Percentiles rank a stretch among this genome's conserved stretches.
Conservation (phyloP, 2,329 filamentous ascomycete species). For the Eutypella sp. region DNA sequence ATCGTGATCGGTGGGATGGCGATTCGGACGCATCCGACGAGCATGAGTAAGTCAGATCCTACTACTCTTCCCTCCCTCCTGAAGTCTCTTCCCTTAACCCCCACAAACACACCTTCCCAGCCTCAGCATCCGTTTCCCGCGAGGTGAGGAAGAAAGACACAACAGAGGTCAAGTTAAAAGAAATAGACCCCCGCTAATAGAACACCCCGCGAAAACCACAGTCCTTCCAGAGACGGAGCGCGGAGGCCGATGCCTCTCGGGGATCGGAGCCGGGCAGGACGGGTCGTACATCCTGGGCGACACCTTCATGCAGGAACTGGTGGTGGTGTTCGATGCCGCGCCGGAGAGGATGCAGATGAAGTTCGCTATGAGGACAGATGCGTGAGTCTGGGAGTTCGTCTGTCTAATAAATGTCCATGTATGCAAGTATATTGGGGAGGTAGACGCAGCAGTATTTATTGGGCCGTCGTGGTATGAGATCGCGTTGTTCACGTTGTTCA, state of each 20-base stretch:
- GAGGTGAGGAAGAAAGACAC: too few relatives aligned
- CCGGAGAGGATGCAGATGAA: conserved; percentile 26
- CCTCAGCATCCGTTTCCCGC: too few relatives aligned
- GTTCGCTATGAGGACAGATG: conserved; percentile 21
- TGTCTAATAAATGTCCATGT: too few relatives aligned
- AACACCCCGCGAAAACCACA: neutral
- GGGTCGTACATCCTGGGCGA: conserved; percentile 19
- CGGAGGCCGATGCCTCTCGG: conserved; percentile 19
- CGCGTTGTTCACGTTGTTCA: too few relatives aligned
- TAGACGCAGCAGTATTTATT: too few relatives aligned
- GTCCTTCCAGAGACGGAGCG: conserved; percentile 23
- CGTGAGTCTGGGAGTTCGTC: neutral
- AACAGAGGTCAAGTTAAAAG: too few relatives aligned
- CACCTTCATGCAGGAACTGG: conserved; percentile 21
- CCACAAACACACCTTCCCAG: neutral
- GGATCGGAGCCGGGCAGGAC: conserved; percentile 15
- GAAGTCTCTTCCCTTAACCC: too few relatives aligned
- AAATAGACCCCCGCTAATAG: too few relatives aligned
- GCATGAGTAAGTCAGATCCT: conserved; percentile 15
- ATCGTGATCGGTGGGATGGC: conserved; percentile 24
- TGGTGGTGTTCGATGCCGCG: conserved; percentile 25
- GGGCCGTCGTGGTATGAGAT: too few relatives aligned
- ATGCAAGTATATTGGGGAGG: too few relatives aligned
- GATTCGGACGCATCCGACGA: conserved; percentile 25
- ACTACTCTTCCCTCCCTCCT: neutral